Conservation (phyloP, 225 moss, liverwort and hornwort genomes). For the Sphagnum tenellum region DNA sequence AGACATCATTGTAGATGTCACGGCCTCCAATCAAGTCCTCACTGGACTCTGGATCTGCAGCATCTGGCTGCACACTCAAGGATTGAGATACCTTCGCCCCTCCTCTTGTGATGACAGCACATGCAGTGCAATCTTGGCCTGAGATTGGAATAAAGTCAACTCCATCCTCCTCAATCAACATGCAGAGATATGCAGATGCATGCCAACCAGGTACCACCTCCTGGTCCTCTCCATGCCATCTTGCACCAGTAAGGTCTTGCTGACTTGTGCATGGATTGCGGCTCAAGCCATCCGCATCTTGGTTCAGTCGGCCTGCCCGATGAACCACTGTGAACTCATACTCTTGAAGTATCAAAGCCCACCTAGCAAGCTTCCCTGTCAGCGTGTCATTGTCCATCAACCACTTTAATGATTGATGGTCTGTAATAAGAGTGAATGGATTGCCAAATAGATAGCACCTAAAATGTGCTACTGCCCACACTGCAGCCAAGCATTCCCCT, state of each 20-base stretch:
- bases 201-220: background rate
- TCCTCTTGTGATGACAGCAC: background rate
- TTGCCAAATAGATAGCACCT: background rate
- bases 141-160: background rate
- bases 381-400: background rate
- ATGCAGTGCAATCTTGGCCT: too few species aligned
- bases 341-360: background rate
- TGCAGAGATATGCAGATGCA: background rate
- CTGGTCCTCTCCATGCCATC: background rate
- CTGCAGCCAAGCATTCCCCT: background rate
- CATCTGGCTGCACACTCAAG: too few species aligned
- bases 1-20: background rate
- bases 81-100: background rate
- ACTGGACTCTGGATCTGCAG: too few species aligned
- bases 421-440: background rate
- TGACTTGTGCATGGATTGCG: background rate
- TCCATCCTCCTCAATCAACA: background rate
- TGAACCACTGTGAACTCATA: background rate
- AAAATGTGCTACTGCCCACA: constrained; percentile 1
- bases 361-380: background rate
- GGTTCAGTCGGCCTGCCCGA: background rate
- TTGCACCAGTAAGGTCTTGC: background rate
- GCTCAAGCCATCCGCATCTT: background rate
- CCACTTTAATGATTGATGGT: background rate
- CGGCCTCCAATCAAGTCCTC: background rate